Conservation (phyloP, 148 eudicot species). For the Nyssa sinensis region DNA sequence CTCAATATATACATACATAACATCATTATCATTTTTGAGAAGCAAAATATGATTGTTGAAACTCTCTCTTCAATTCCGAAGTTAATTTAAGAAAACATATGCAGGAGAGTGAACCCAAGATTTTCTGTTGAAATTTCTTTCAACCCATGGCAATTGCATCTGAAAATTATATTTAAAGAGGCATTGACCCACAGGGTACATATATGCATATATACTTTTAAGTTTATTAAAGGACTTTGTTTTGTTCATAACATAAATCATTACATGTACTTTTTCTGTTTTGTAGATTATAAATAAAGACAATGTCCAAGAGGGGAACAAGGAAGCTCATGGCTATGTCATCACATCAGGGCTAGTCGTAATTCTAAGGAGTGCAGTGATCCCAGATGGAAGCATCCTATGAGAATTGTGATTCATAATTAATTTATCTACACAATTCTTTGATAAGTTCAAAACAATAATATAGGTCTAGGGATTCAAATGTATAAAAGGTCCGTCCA, state of each 20-base stretch:
- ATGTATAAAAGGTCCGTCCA: too few species aligned
- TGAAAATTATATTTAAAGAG: too few species aligned
- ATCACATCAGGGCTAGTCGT: conserved; percentile 65
- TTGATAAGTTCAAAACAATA: background rate
- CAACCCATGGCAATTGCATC: too few species aligned
- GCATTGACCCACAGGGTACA: background rate
- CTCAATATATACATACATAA: conserved; percentile 1
- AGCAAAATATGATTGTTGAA: background rate
- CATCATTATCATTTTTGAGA: background rate
- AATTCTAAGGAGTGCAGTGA: conserved; percentile 49
- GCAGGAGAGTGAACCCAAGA: too few species aligned
- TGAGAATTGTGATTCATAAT: conserved; percentile 17
- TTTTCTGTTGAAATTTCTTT: too few species aligned
- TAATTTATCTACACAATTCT: background rate
- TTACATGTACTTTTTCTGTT: conserved; percentile 5
- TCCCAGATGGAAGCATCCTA: conserved; percentile 57
- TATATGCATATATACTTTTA: background rate
- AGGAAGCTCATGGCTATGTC: conserved; percentile 57
- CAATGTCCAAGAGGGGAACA: conserved; percentile 58
- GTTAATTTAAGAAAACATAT: too few species aligned
- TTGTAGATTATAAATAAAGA: conserved; percentile 70
- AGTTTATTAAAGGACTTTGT: background rate
- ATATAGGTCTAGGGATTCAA: background rate
- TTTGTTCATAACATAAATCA: background rate
- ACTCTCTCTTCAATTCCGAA: too few species aligned